phyloP scores from a whole-genome alignment of 371 early-diverging fungal species.

The Fennellomyces sp. region DNA sequence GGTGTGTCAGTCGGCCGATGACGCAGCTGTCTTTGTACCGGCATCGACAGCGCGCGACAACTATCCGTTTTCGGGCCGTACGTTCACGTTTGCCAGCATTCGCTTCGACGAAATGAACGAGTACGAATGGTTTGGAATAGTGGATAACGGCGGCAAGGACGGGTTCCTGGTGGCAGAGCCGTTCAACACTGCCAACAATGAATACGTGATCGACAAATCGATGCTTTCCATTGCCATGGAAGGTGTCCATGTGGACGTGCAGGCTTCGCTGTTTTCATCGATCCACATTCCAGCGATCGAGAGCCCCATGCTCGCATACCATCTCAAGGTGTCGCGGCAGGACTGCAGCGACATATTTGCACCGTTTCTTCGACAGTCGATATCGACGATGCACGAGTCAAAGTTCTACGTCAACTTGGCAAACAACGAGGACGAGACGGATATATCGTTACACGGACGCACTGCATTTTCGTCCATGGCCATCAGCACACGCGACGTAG shows the following conservation, averaged over 20 bases:
- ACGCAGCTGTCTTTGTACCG: conserved; percentile 43
- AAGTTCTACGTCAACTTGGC: conserved; percentile 65
- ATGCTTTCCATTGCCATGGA: conserved; percentile 46
- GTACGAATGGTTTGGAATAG: conserved; percentile 48
- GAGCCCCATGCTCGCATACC: conserved; percentile 65
- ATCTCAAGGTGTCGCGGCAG: conserved; percentile 50
- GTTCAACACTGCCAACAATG: conserved; percentile 28
- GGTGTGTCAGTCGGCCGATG: conserved; percentile 28
- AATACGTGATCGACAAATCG: conserved; percentile 40
- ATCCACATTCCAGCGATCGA: conserved; percentile 63
- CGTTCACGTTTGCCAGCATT: conserved; percentile 48
- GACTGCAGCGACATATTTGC: conserved; percentile 53
- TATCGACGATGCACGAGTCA: conserved; percentile 72
- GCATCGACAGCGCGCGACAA: conserved; percentile 41
- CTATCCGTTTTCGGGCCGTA: conserved; percentile 41
- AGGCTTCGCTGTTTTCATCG: conserved; percentile 48
- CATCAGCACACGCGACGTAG: conserved; percentile 28
- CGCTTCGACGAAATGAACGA: conserved; percentile 42
- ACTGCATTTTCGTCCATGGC: conserved; percentile 59
- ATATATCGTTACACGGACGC: conserved; percentile 75
- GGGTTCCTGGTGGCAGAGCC: conserved; percentile 62
- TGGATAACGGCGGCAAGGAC: conserved; percentile 35
- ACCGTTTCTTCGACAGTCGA: conserved; percentile 71
- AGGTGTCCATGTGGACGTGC: conserved; percentile 35
- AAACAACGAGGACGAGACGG: conserved; percentile 33